phyloP scores from a whole-genome alignment of 495 filamentous ascomycete genomes.

The Neurospora discreta region DNA sequence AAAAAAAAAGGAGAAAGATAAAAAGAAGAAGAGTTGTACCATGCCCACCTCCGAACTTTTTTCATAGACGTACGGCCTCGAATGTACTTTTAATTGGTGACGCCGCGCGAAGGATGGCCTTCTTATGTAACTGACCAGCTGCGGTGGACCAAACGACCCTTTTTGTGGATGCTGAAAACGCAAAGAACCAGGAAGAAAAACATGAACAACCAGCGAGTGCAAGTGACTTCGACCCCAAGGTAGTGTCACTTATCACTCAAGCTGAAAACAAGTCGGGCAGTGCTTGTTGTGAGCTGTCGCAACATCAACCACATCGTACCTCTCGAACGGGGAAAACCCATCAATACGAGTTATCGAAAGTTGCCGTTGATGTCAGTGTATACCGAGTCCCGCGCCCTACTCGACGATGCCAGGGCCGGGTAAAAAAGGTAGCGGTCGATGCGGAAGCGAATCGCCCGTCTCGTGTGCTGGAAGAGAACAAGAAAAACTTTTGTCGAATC shows the following conservation, averaged over 20 bases:
- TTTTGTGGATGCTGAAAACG: constrained; percentile 3
- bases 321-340: background rate
- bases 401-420: background rate
- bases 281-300: background rate
- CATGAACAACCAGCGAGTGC: background rate
- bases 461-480: background rate
- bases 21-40: constrained; percentile 19
- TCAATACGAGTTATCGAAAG: background rate
- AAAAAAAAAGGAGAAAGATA: no score
- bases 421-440: background rate
- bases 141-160: constrained; percentile 3
- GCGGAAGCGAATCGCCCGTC: background rate
- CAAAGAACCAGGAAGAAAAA: background rate
- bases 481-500: constrained; percentile 20
- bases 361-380: background rate
- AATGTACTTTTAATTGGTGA: background rate
- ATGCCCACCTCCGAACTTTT: constrained; percentile 16
- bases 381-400: background rate
- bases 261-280: background rate
- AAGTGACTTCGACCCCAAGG: background rate
- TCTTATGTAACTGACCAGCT: background rate
- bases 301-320: background rate
- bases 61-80: background rate
- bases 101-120: background rate
- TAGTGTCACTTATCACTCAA: background rate